Base-by-base conservation (phyloP, 2,329 filamentous ascomycete genomes). In the Stagonosporopsis chrysanthemi region DNA sequence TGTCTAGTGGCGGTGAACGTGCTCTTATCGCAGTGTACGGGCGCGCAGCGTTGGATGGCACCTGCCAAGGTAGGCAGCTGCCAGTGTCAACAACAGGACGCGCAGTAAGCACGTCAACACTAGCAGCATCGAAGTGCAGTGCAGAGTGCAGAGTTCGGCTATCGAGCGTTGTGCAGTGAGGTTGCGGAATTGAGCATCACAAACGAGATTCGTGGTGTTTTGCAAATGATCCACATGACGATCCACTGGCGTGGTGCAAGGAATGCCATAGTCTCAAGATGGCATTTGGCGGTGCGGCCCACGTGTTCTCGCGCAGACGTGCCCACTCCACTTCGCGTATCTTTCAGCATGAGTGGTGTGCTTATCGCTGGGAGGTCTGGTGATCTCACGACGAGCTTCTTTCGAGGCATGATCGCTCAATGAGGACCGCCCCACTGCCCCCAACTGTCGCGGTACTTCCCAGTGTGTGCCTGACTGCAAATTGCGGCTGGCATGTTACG, bases 271-370 rank as follows among this genome's bases (percentile, higher is more conserved):
- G 44, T 49, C 36, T n/a, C 31, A 52, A 15, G 38, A 57, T 57
- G 54, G 54, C 43, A 52, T 48, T 57, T 50, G 43, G 19, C 54
- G 12, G 31, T 14, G 31, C 14, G 31, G 31, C 54, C 54, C 54
- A 57, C 54, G 54, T 57, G 54, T 57, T 57, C 48, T 49, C 54
- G 54, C 54, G 54, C 19, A 52, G 54, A 56, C 54, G 54, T 52
- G 47, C 48, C 47, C 54, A 52, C 43, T 44, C 47, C 54, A 52
- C 43, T 44, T 52, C 48, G 49, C 44, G 43, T 35, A 57, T 52
- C 42, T 43, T n/a, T 8, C 31, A 31, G 47, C n/a, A 4, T 14
- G 26, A 44, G 19, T 29, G 47, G 53, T 36, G 35, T 42, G 49
- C 54, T 57, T 52, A 52, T 57, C 48, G 44, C 38, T 39, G 43